Evolutionary conservation across 2,329 filamentous ascomycete genomes (phyloP).

Genomic region (Colletotrichum tamarilloi): DNA sequence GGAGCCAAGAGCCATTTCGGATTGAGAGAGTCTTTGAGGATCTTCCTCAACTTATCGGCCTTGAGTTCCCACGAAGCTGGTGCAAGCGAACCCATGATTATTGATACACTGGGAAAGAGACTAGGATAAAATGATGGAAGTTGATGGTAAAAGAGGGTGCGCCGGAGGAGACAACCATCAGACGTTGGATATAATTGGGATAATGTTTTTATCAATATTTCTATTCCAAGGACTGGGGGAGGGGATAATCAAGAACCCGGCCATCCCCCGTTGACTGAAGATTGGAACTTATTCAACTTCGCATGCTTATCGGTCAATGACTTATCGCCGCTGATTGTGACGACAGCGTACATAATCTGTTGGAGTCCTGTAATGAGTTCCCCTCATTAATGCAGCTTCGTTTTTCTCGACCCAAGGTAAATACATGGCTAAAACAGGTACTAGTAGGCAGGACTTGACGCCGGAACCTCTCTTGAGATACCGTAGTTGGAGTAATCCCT

Average conservation of each 20-base stretch:
- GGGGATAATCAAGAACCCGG: not conserved
- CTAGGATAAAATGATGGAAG: not conserved
- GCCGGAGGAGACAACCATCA: too few species aligned
- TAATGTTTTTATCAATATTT: not conserved
- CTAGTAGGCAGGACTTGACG: not conserved
- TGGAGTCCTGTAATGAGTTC: not conserved
- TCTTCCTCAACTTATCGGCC: conserved; percentile 6
- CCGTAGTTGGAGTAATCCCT: not conserved
- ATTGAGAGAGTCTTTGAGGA: conserved; percentile 13
- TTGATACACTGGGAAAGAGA: too few species aligned
- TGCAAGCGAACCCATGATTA: not conserved
- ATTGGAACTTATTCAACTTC: not conserved
- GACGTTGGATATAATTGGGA: not conserved
- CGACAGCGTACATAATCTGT: not conserved
- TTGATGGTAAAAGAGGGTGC: too few species aligned
- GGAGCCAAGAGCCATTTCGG: conserved; percentile 14
- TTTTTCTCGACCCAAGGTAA: not conserved
- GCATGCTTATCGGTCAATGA: not conserved
- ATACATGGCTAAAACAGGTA: not conserved
- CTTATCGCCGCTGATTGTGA: not conserved
- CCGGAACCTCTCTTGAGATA: too few species aligned
- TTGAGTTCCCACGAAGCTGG: conserved; percentile 16
- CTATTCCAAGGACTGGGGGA: not conserved
- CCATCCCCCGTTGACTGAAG: not conserved
- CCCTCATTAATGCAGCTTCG: not conserved